Evolutionary conservation across 495 filamentous ascomycete genomes (phyloP).

Genomic region (Aspergillus heteromorphus): DNA sequence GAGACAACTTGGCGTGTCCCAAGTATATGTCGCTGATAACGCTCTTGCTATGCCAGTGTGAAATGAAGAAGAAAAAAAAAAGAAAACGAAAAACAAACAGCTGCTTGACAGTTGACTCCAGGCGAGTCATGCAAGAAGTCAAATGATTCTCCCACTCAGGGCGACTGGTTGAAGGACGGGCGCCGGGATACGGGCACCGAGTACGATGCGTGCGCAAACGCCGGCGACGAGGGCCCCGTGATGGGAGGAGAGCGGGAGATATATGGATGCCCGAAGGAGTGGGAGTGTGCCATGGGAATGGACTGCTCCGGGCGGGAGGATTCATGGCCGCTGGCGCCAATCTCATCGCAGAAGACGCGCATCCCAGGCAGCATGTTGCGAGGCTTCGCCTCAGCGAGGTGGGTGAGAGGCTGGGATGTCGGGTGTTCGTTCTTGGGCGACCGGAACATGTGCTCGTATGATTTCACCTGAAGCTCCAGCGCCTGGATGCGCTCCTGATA

Average conservation of each 20-base stretch:
- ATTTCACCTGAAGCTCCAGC: conserved; percentile 39
- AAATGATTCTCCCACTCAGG: conserved; percentile 10
- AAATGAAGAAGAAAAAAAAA: not conserved
- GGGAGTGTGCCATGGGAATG: conserved; percentile 24
- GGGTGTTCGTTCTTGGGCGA: conserved; percentile 33
- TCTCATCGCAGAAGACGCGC: conserved; percentile 37
- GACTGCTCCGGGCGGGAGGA: conserved; percentile 24
- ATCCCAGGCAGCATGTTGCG: conserved; percentile 34
- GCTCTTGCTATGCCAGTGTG: conserved; percentile 14
- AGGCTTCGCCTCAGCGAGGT: conserved; percentile 30
- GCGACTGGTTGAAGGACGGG: conserved; percentile 27
- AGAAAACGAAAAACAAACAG: conserved; percentile 1
- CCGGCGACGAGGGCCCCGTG: conserved; percentile 38
- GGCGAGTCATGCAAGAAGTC: conserved; percentile 9
- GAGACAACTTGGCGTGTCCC: not conserved
- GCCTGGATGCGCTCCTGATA: conserved; percentile 36
- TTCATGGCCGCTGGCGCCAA: conserved; percentile 25
- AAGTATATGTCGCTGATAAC: conserved; percentile 6
- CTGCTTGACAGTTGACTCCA: conserved; percentile 12
- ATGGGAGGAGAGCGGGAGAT: conserved; percentile 31
- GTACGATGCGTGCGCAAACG: conserved; percentile 28
- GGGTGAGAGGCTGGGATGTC: conserved; percentile 24
- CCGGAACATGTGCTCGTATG: conserved; percentile 40
- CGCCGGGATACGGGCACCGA: conserved; percentile 27
- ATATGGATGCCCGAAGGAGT: conserved; percentile 28